Evolutionary conservation across 441 rosid species (phyloP).

Genomic region (Brassica hybrid): DNA sequence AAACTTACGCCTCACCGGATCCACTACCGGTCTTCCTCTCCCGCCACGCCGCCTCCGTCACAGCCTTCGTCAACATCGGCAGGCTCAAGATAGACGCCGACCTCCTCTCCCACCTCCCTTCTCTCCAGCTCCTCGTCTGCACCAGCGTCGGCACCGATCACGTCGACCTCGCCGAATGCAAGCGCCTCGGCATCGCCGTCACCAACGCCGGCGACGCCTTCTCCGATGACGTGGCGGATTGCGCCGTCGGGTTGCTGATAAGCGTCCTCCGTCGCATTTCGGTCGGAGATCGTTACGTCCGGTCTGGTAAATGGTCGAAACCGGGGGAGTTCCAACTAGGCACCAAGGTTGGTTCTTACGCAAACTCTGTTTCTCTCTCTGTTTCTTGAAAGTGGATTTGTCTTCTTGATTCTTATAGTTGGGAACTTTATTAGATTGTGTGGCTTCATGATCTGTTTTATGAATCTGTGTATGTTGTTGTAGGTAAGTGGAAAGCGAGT

Average conservation of each 20-base stretch:
- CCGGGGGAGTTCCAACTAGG: constrained; percentile 52
- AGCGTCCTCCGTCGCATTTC: constrained; percentile 60
- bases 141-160: constrained; percentile 15
- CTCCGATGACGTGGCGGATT: constrained; percentile 39
- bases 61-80: constrained; percentile 27
- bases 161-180: constrained; percentile 37
- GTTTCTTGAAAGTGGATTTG: background rate
- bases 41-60: constrained; percentile 27
- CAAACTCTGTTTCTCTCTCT: background rate
- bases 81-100: constrained; percentile 3
- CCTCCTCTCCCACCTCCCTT: constrained; percentile 25
- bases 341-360: constrained; percentile 51
- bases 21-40: constrained; percentile 33
- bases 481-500: constrained; percentile 62
- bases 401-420: background rate
- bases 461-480: constrained; percentile 5
- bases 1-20: constrained; percentile 4
- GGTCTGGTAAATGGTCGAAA: constrained; percentile 46
- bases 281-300: constrained; percentile 54
- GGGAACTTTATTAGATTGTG: background rate
- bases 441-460: background rate
- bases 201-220: constrained; percentile 43
- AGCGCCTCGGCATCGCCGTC: constrained; percentile 31
- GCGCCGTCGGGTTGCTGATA: constrained; percentile 56
- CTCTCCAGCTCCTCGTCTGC: constrained; percentile 24